Base-by-base conservation (phyloP, 768 basidiomycete genomes). In the Tylopilus sp. region DNA sequence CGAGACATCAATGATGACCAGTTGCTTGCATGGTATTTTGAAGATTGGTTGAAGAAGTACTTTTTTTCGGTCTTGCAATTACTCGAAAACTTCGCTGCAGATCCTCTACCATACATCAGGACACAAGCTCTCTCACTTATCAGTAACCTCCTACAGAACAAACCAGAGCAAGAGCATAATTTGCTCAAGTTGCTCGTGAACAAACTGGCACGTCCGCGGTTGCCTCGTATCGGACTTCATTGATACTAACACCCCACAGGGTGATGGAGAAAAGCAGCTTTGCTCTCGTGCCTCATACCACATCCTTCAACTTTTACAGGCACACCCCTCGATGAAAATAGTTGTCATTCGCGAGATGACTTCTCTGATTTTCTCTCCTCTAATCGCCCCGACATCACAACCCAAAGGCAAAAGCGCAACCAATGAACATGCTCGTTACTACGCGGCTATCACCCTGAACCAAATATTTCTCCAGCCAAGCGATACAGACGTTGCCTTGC, bases 141-240 rank as follows among this genome's bases (percentile, higher is more conserved):
- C 31, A 82, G 79, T 66, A 85, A 82, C 25, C 81, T 98, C 5
- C 81, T 99, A 11, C 80, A 82, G 28, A 88, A 87, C 52, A 94
- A 93, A 60, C 93, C 95, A 0, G 97, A 99, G 67, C 97, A 99
- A 67, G 97, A 98, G 66, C 93, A 98, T 63, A 99, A 99, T 73
- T 73, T 98, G 26, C 80, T 98, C 6, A 82, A 88, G 25, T 74
- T 98, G 6, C 83, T 98, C 8, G 92, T 93, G 30, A 95, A 98
- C 75, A 98, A 98, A 68, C 81, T 99, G 20, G 92, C 88, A 39
- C 20, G 12, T 39, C 56, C 44, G 86, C 69, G 4, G 23, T 28
- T 20, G 26, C 7, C 36, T 33, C 6, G 22, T 6, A n/a, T 25
- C 17, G 3, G 10, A 3, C 18, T 26, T 23, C 11, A n/a, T 28